phyloP scores from a whole-genome alignment of 441 rosid species.

The Populus hybrid region DNA sequence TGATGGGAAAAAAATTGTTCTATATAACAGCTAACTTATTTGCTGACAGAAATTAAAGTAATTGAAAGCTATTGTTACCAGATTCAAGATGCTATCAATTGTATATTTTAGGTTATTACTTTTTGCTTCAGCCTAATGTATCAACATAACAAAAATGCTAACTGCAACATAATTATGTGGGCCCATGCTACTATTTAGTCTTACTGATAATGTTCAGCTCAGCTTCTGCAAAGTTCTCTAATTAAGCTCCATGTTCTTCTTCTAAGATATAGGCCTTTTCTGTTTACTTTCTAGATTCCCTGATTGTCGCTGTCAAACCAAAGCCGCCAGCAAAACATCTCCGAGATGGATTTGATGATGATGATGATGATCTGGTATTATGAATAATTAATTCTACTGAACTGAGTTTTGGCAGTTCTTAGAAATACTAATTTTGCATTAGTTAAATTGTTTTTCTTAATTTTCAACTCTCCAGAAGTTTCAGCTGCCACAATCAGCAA shows the following conservation, averaged over 20 bases:
- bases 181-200: not conserved
- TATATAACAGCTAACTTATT: not conserved
- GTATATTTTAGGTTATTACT: not conserved
- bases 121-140: not conserved
- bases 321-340: constrained; percentile 60
- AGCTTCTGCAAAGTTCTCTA: not conserved
- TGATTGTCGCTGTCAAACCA: constrained; percentile 75
- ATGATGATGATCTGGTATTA: constrained; percentile 66
- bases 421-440: not conserved
- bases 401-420: constrained; percentile 12
- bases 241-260: not conserved
- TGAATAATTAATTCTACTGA: constrained; percentile 9
- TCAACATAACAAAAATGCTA: not conserved
- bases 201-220: not conserved
- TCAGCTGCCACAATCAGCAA: constrained; percentile 68
- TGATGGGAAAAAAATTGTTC: not conserved
- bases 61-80: not conserved
- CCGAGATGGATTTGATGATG: constrained; percentile 34
- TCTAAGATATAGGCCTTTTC: constrained; percentile 4
- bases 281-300: constrained; percentile 42
- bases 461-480: constrained; percentile 52
- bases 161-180: not conserved
- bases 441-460: constrained; percentile 1
- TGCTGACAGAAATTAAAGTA: not conserved
- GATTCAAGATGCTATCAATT: not conserved